Base-by-base conservation (phyloP, 768 basidiomycete genomes). In the Mrakia frigida region DNA sequence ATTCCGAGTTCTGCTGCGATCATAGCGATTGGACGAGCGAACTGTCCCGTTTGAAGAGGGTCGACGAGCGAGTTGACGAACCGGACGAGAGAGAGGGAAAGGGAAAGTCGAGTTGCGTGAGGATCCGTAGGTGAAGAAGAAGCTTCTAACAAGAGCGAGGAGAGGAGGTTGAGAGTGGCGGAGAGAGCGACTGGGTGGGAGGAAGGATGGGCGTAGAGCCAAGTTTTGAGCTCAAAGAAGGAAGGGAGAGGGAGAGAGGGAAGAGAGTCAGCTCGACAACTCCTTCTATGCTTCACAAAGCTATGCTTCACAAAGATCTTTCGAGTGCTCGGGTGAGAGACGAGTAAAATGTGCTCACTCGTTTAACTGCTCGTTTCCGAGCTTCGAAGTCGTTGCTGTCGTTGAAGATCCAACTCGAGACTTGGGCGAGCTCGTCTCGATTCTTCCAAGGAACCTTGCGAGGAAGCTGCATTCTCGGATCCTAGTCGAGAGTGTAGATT, bases 41-140 rank as follows among this genome's bases (percentile, higher is more conserved):
- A 98, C 28, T 88, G 87, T 10, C 94, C 93, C 14, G 89, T 87
- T 81, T 99, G 97, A 16, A 97, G 86, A 21, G 95, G 94, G 81
- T 99, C 97, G 10, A 98, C 96, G 52, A 98, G 87, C 1, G 94
- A 92, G 80, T 98, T 99, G 79, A 98, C 92, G 79, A 98, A 88
- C 43, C 96, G 86, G 76, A 95, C 90, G 77, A 97, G 85, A 1
- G 93, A 89, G 35, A 90, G 85, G 13, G 92, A 89, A 82, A 93
- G 94, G 77, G 87, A 88, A 80, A 94, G 90, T 28, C 95, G 88
- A 21, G 56, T 33, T 1, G 72, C 46, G 35, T 70, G 77, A 16
- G 74, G 74, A 35, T 75, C 74, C 18, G 53, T 56, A 21, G 73
- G 92, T 83, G 70, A 85, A 83, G 50, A 92, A 85, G 59, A 80